phyloP scores from a whole-genome alignment of 1,284 basidiomycete genomes.

The Malassezia obtusa region DNA sequence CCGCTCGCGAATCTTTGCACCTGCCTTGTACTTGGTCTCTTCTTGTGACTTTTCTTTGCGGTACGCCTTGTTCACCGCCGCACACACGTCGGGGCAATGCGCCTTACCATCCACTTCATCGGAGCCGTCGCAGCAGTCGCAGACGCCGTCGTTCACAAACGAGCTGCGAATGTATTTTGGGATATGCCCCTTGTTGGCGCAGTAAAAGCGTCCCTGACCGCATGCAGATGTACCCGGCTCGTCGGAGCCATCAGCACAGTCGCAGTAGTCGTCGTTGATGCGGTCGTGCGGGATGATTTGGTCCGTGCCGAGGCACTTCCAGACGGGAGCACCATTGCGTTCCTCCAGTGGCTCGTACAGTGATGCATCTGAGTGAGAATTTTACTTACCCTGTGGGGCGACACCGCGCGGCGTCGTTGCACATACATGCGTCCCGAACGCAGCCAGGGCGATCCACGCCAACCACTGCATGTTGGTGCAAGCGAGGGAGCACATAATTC shows the following conservation, averaged over 20 bases:
- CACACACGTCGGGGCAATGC: constrained; percentile 69
- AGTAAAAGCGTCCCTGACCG: constrained; percentile 66
- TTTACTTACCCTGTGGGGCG: constrained; percentile 4
- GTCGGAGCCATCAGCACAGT: constrained; percentile 83
- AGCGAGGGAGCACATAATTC: not conserved
- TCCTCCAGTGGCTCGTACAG: constrained; percentile 2
- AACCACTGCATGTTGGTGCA: constrained; percentile 17
- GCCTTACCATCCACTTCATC: constrained; percentile 60
- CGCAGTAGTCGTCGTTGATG: constrained; percentile 90
- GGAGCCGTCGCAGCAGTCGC: constrained; percentile 97
- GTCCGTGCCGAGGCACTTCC: constrained; percentile 32
- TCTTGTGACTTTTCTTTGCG: constrained; percentile 61
- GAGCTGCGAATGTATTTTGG: constrained; percentile 68
- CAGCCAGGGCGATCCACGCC: constrained; percentile 55
- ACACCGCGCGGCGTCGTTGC: constrained; percentile 3
- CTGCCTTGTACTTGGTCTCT: constrained; percentile 54
- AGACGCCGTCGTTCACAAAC: constrained; percentile 86
- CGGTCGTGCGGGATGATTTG: constrained; percentile 56
- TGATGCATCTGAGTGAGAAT: not conserved
- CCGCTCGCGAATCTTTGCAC: constrained; percentile 75
- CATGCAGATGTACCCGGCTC: constrained; percentile 90
- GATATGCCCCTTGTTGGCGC: constrained; percentile 77
- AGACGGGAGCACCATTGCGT: constrained; percentile 16
- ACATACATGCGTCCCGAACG: not conserved
- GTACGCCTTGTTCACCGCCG: constrained; percentile 63